Conservation (phyloP, 2,329 filamentous ascomycete genomes). For the Fusarium sp. region DNA sequence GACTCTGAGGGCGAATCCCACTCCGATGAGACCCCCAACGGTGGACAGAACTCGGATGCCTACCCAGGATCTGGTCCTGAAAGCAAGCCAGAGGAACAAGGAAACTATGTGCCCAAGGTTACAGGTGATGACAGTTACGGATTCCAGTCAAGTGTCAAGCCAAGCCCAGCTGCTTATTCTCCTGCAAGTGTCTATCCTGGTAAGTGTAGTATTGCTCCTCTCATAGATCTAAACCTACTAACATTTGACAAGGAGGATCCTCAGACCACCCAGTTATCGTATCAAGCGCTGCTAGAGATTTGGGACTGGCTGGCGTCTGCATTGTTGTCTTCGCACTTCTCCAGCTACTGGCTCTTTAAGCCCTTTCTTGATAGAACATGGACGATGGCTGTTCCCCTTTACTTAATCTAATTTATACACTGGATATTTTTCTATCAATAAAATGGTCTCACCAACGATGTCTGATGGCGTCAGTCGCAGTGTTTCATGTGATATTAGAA, state of each 20-base stretch:
- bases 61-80: neutral
- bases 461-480: neutral
- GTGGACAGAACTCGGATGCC: neutral
- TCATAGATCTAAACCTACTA: neutral
- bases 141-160: constrained; percentile 12
- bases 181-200: neutral
- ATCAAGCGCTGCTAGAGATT: neutral
- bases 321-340: neutral
- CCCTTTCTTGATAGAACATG: too few relatives aligned
- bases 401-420: neutral
- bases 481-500: neutral
- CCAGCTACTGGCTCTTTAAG: neutral
- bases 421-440: neutral
- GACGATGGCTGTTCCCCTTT: neutral
- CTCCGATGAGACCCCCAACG: neutral
- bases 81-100: neutral
- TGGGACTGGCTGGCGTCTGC: neutral
- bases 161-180: neutral
- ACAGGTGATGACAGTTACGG: neutral
- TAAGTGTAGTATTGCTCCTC: neutral
- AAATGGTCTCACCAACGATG: neutral
- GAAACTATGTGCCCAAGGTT: neutral
- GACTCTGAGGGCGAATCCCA: neutral
- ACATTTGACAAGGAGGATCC: neutral
- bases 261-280: constrained; percentile 14